Evolutionary conservation across 225 moss, liverwort and hornwort genomes (phyloP).

Genomic region (Polytrichum commune): DNA sequence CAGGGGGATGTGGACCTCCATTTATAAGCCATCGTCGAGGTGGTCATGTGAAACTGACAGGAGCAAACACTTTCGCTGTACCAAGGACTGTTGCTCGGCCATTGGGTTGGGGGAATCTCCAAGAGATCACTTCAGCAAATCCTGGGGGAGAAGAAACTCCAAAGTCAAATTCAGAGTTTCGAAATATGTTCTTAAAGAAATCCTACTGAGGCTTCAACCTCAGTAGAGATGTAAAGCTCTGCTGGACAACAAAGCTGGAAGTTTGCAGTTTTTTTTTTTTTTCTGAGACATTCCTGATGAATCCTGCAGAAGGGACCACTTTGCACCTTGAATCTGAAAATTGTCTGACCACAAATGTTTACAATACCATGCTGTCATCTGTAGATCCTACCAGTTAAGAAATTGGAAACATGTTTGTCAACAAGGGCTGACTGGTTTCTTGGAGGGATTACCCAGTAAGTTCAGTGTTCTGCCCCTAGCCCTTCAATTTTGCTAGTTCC

Average conservation of each 20-base stretch:
- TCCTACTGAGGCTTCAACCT: slow-evolving; percentile 18
- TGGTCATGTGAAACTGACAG: slow-evolving; percentile 70
- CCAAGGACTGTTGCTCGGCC: slow-evolving; percentile 58
- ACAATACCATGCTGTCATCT: slow-evolving; percentile 59
- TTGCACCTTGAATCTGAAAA: slow-evolving; percentile 82
- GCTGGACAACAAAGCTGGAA: too few relatives aligned
- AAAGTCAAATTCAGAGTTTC: slow-evolving; percentile 69
- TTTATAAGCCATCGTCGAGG: slow-evolving; percentile 72
- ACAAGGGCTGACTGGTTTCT: not conserved
- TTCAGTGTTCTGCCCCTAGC: too few relatives aligned
- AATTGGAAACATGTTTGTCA: slow-evolving; percentile 71
- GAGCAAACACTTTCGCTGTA: slow-evolving; percentile 78
- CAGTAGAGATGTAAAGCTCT: slow-evolving; percentile 13
- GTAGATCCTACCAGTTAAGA: slow-evolving; percentile 61
- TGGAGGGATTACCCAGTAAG: too few relatives aligned
- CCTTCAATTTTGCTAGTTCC: too few relatives aligned
- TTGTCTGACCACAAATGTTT: slow-evolving; percentile 64
- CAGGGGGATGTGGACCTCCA: slow-evolving; percentile 52
- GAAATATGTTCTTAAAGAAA: slow-evolving; percentile 59
- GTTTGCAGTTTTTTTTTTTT: not conserved
- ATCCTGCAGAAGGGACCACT: slow-evolving; percentile 49
- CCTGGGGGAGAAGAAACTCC: slow-evolving; percentile 25
- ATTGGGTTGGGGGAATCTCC: slow-evolving; percentile 38
- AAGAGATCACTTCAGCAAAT: slow-evolving; percentile 28
- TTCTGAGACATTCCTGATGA: slow-evolving; percentile 22